Conservation (phyloP, 306 rosid species). For the Vachellia collinsii region DNA sequence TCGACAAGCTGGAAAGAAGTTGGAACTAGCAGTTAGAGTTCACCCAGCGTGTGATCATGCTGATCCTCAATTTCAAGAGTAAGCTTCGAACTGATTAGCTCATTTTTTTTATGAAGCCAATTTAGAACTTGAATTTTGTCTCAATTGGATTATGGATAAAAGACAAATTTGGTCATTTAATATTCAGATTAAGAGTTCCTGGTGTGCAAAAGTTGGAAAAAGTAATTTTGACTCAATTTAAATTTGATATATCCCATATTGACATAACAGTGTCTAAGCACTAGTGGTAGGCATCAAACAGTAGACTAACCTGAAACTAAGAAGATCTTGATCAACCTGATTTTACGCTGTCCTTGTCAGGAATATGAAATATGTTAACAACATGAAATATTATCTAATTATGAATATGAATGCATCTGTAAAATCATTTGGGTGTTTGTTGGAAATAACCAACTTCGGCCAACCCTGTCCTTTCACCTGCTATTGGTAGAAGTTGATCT, state of each 20-base stretch:
- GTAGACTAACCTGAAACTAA: background rate
- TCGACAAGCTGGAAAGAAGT: constrained; percentile 63
- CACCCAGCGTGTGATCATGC: constrained; percentile 90
- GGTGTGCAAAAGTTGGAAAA: constrained; percentile 24
- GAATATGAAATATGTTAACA: constrained; percentile 12
- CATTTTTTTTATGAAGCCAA: background rate
- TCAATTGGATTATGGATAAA: constrained; percentile 2
- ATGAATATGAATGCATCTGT: constrained; percentile 2
- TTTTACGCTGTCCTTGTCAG: constrained; percentile 7
- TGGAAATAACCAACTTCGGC: constrained; percentile 25
- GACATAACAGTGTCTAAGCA: constrained; percentile 7
- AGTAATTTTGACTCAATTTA: constrained; percentile 24
- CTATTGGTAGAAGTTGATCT: constrained; percentile 20
- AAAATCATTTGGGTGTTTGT: constrained; percentile 8
- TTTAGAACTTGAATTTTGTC: constrained; percentile 22
- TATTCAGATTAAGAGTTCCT: constrained; percentile 9
- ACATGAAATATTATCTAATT: constrained; percentile 5
- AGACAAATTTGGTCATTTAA: constrained; percentile 16
- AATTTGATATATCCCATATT: constrained; percentile 16
- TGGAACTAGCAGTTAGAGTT: constrained; percentile 68
- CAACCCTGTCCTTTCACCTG: constrained; percentile 19
- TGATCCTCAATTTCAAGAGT: constrained; percentile 85
- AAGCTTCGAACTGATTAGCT: constrained; percentile 40
- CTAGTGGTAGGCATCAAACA: background rate
- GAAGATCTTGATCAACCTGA: constrained; percentile 17